Evolutionary conservation across 805 yeast genomes (phyloP).

Genomic region (Lachancea mirantina): DNA sequence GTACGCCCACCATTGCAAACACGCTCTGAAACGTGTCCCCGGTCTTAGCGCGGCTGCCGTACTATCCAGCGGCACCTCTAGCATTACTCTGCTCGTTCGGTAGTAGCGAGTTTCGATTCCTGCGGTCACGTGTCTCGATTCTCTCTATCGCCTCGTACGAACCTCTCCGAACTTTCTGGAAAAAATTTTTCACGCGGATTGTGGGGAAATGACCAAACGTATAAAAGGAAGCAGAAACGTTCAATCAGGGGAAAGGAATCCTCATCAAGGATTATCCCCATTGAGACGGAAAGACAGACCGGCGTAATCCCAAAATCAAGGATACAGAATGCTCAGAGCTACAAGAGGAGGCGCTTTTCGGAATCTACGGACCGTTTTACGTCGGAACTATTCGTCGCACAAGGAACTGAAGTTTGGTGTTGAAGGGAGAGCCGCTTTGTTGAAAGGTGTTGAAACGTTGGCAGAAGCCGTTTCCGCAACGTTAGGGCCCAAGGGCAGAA

Average conservation of each 20-base stretch:
- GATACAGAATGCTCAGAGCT: constrained; percentile 11
- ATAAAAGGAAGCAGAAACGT: not conserved
- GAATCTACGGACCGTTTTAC: constrained; percentile 11
- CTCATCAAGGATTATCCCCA: not conserved
- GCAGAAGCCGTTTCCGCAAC: constrained; percentile 97
- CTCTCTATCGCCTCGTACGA: no score
- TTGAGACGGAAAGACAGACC: not conserved
- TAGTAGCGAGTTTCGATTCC: no score
- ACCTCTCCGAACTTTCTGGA: constrained; percentile 5
- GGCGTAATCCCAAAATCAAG: no score
- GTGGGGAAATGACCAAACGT: not conserved
- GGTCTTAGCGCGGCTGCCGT: no score
- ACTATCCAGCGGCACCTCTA: no score
- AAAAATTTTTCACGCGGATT: constrained; percentile 6
- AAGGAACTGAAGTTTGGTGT: constrained; percentile 95
- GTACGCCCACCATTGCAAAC: no score
- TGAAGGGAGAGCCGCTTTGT: constrained; percentile 90
- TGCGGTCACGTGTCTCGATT: no score
- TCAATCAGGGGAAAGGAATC: not conserved
- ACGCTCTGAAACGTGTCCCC: no score
- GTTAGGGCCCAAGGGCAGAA: constrained; percentile 96
- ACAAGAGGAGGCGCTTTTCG: constrained; percentile 5
- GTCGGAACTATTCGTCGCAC: constrained; percentile 44
- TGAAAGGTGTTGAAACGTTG: constrained; percentile 88
- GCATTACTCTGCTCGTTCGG: no score